Percentiles rank a stretch among this genome's conserved stretches.
These are phyloP conservation scores for Metschnikowia bowlesiae DNA, from an alignment of 805 yeast genomes.

Conservation along the genomic window DNA sequence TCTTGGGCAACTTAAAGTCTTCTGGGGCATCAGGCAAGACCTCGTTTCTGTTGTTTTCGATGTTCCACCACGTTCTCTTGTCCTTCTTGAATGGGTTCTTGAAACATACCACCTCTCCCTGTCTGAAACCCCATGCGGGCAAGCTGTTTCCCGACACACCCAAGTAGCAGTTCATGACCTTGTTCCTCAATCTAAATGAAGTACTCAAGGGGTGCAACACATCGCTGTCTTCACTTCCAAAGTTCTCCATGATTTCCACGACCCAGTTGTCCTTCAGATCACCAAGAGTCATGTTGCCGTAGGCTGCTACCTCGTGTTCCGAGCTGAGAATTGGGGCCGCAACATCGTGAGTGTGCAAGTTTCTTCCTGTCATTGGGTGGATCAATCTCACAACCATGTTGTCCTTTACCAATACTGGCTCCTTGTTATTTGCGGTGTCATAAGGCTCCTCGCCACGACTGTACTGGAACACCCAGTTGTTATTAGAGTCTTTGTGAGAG, in stretches of 20 bases:
- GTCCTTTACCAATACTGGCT: slow-evolving; percentile 43
- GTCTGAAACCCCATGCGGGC: slow-evolving; percentile 98
- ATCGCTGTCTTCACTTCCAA: slow-evolving; percentile 47
- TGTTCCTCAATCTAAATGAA: slow-evolving; percentile 70
- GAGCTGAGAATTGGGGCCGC: slow-evolving; percentile 56
- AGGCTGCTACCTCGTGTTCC: slow-evolving; percentile 64
- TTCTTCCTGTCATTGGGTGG: slow-evolving; percentile 59
- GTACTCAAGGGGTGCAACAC: slow-evolving; percentile 78
- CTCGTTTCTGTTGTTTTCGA: slow-evolving; percentile 64
- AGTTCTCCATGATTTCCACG: slow-evolving; percentile 62
- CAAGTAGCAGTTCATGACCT: slow-evolving; percentile 72
- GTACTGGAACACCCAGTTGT: slow-evolving; percentile 46
- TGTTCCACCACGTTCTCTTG: slow-evolving; percentile 86
- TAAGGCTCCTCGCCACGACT: slow-evolving; percentile 34
- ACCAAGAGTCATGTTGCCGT: slow-evolving; percentile 62
- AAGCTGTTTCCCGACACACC: slow-evolving; percentile 76
- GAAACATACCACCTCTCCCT: slow-evolving; percentile 89
- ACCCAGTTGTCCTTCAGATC: slow-evolving; percentile 77
- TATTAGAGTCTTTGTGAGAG: slow-evolving; percentile 43
- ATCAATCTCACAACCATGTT: slow-evolving; percentile 59
- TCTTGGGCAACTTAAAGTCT: slow-evolving; percentile 58
- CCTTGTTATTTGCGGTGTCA: slow-evolving; percentile 28
- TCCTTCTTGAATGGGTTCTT: slow-evolving; percentile 65
- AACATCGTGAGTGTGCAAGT: slow-evolving; percentile 68
- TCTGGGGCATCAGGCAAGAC: slow-evolving; percentile 56